Percentiles rank a stretch among this genome's conserved stretches.
phyloP scores from a whole-genome alignment of 768 basidiomycete genomes.

The Hericium coralloides region DNA sequence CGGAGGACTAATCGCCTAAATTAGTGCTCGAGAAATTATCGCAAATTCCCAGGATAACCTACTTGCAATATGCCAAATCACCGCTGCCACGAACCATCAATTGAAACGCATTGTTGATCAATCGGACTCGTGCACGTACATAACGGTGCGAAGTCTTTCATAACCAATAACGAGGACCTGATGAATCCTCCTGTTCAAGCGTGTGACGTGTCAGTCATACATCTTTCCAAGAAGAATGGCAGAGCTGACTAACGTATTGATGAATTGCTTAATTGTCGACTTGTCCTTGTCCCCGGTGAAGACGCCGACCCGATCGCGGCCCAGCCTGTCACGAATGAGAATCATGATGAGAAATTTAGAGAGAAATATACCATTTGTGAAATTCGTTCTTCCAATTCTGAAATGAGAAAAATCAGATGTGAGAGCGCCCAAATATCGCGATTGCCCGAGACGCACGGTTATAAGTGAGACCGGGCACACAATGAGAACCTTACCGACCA shows the following conservation, averaged over 20 bases:
- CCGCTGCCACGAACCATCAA: constrained; percentile 24
- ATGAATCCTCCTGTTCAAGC: constrained; percentile 46
- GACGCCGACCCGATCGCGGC: constrained; percentile 46
- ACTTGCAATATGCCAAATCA: constrained; percentile 60
- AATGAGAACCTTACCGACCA: constrained; percentile 76
- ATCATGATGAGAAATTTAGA: neutral
- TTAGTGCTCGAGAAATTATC: no score
- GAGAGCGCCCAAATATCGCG: neutral
- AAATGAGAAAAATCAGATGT: neutral
- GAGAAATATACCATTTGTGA: constrained; percentile 65
- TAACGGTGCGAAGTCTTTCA: constrained; percentile 76
- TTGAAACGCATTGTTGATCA: no score
- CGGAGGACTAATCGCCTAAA: constrained; percentile 49
- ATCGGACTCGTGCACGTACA: constrained; percentile 33
- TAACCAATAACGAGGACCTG: constrained; percentile 94
- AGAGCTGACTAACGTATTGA: constrained; percentile 50
- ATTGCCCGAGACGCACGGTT: constrained; percentile 41
- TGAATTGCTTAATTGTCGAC: constrained; percentile 55
- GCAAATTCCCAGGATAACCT: constrained; percentile 15
- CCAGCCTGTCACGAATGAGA: constrained; percentile 30
- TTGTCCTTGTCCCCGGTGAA: constrained; percentile 54
- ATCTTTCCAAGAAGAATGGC: neutral
- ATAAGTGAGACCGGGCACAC: constrained; percentile 91
- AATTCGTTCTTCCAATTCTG: constrained; percentile 97
- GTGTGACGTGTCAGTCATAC: neutral